A percentile compares a stretch with the other conserved stretches of the same genome.
These are phyloP conservation scores for Haplosporangium gracile DNA, from an alignment of 192 early-diverging fungal genomes.

Conservation along the genomic window DNA sequence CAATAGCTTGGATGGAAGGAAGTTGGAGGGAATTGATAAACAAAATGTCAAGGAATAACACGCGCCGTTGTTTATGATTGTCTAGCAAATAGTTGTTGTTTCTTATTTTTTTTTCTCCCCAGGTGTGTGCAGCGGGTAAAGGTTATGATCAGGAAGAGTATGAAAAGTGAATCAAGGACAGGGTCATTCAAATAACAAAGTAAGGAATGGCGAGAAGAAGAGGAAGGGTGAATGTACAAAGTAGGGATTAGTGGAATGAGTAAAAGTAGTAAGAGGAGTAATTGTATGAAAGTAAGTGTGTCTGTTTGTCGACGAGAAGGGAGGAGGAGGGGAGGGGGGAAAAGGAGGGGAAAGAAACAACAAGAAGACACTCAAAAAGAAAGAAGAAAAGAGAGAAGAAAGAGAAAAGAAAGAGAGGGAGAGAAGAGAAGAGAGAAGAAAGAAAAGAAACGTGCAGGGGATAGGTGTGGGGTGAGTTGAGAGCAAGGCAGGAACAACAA, in stretches of 20 bases:
- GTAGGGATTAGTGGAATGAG: neutral
- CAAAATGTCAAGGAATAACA: neutral
- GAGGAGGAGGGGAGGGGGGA: neutral
- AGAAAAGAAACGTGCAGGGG: neutral
- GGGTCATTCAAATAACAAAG: neutral
- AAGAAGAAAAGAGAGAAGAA: neutral
- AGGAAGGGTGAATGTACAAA: neutral
- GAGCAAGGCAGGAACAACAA: neutral
- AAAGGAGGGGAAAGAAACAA: neutral
- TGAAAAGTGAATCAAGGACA: neutral
- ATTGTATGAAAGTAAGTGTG: neutral
- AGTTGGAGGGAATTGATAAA: neutral
- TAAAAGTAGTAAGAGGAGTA: neutral
- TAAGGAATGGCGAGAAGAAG: slow-evolving; percentile 5
- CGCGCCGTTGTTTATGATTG: slow-evolving; percentile 8
- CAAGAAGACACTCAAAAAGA: neutral
- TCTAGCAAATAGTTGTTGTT: neutral
- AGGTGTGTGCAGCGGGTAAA: neutral
- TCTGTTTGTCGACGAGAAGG: neutral
- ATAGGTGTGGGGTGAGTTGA: neutral
- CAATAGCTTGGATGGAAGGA: neutral
- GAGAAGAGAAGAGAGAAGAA: neutral
- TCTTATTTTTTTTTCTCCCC: neutral
- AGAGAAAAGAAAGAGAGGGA: neutral
- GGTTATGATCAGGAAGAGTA: slow-evolving; percentile 2